Conservation (phyloP, 306 rosid species). For the Casuarina glauca region DNA sequence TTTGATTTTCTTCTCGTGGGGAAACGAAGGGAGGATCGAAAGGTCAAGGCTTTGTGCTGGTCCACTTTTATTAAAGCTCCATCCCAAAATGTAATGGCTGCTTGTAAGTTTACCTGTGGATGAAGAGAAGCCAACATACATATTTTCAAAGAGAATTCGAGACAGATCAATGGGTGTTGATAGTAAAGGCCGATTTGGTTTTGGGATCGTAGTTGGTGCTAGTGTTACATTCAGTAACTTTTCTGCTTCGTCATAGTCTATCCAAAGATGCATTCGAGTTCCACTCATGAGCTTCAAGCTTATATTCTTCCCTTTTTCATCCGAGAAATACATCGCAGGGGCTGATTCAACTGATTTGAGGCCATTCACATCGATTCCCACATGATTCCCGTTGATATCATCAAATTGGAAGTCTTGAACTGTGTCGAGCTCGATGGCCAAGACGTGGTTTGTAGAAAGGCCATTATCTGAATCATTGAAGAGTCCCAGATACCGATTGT, state of each 20-base stretch:
- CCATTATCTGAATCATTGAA: not conserved
- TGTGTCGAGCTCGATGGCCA: slow-evolving; percentile 33
- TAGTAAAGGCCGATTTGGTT: slow-evolving; percentile 25
- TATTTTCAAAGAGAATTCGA: slow-evolving; percentile 12
- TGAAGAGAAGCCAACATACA: slow-evolving; percentile 41
- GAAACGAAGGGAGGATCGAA: slow-evolving; percentile 12
- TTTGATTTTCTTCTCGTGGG: not conserved
- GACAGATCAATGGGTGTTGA: slow-evolving; percentile 2
- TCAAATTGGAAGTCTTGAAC: not conserved
- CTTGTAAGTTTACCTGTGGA: slow-evolving; percentile 25
- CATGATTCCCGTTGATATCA: slow-evolving; percentile 12
- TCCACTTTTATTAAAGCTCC: slow-evolving; percentile 35
- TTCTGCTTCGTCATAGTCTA: not conserved
- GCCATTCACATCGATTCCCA: slow-evolving; percentile 32
- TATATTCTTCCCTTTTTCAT: not conserved
- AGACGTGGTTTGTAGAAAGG: slow-evolving; percentile 20
- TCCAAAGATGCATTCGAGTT: slow-evolving; percentile 13
- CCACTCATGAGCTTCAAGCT: slow-evolving; percentile 27
- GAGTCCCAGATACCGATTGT: not conserved
- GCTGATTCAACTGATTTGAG: slow-evolving; percentile 7
- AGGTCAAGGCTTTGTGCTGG: slow-evolving; percentile 21
- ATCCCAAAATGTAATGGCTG: slow-evolving; percentile 25
- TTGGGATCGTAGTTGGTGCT: slow-evolving; percentile 11
- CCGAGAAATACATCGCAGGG: slow-evolving; percentile 1
- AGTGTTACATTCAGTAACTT: slow-evolving; percentile 21